Base-by-base conservation (phyloP, 352 stramenopile genomes). In the Salisapilia sapeloensis region DNA sequence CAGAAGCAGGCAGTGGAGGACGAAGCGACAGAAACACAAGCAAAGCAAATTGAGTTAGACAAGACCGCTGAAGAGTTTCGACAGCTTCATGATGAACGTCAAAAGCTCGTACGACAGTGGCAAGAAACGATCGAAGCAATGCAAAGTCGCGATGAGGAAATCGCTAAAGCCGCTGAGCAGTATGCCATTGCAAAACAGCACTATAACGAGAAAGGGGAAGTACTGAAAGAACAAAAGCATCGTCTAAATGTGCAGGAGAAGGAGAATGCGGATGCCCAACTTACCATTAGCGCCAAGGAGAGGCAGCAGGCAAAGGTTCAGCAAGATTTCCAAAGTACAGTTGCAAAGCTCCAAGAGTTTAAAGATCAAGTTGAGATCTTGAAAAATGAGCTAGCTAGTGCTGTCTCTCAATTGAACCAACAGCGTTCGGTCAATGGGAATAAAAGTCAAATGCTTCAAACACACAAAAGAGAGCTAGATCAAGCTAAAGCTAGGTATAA, bases 41-140 rank as follows among this genome's bases (percentile, higher is more conserved):
- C 85, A 5, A 93, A 93, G 40, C 86, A 97, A 57, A 95, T 96
- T 32, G 91, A 97, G 48, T 56, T 98, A 9, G 89, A 97, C 50
- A 94, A 94, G 48, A 93, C 91, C 1, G 87, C 90, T 0, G 74
- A 95, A 14, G 85, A 95, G 35, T 98, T 97, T 42, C 82, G 82
- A 13, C 64, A 60, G 34, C 69, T 95, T 24, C 92, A 98, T 43
- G 62, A 76, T 29, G 91, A 98, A 56, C 69, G 90, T 21, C 84
- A 95, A 34, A 67, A 93, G 43, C 80, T 97, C 11, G 70, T 97
- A n/a, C 47, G 72, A 33, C 81, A 97, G 46, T 97, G 89, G 92
- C 84, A 97, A 54, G 75, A 85, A 28, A 93, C 83, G 2, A 91
- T 98, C 29, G 80, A 92, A 33, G 72, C 77, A 7, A 96, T 97